Evolutionary conservation across 148 eudicot species (phyloP), one percentile per base, ranked within the genome.

Genomic region (Vaccinium vitisidaea): DNA sequence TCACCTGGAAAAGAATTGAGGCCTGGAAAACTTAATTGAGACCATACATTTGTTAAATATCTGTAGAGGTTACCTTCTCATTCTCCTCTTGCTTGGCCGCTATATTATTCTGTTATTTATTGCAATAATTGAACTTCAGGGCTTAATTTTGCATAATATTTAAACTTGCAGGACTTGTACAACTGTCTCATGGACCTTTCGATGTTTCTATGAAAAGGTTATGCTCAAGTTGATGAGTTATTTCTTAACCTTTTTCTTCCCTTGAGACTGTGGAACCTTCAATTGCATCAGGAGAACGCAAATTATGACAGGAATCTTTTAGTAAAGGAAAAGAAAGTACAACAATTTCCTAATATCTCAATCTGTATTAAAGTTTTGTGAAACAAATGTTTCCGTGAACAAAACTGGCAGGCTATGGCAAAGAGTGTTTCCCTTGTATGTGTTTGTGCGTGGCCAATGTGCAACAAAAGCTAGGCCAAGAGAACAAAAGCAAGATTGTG

Each of bases 171-270:
- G 93, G 90, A 91, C 93, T 52, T 91, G 93, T 48, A 91, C 93
- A 59, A 91, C 93, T 80, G 91, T 91, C 65, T 91, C 93, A 21
- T 91, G 93, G 93, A 91, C 93, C 78, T 91, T 91, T 83, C 87
- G 93, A 79, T 88, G 91, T 87, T 91, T 91, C 80, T 91, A 91
- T 88, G 93, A 91, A 90, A 91, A 91, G 93, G 93, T 91, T 61
- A 77, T 79, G 76, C 65, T 58, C 61, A 75, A 69, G 69, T 43
- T 82, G 46, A 78, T 82, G 74, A 43, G 10, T 58, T 52, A 48
- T 82, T 82, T 79, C 18, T 56, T 54, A 83, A 18, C 65, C 25
- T 49, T 46, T 21, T 21, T 65, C 43, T 59, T 43, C 23, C 25
- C 16, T 84, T 61, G 43, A 25, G 77, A 50, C 2, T 39, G 69